Conservation (phyloP, 169 alveolate genomes). For the Cryptosporidium viatorum region DNA sequence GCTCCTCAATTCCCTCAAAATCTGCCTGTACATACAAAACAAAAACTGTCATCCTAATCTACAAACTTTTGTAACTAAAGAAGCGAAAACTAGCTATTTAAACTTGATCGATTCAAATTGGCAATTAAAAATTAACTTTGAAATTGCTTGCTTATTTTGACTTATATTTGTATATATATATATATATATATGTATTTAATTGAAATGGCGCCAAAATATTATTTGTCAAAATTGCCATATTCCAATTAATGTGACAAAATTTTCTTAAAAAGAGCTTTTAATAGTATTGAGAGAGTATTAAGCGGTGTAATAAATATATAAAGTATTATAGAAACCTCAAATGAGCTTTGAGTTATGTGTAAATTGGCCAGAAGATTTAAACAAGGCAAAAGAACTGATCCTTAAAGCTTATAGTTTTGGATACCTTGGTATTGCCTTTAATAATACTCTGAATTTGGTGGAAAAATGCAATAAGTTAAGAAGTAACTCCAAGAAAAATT, state of each 20-base stretch:
- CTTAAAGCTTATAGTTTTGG: constrained; percentile 50
- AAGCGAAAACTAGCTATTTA: background rate
- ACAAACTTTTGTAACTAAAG: background rate
- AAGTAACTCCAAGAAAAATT: background rate
- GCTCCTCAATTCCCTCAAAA: constrained; percentile 63
- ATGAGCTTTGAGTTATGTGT: constrained; percentile 71
- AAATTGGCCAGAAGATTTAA: constrained; percentile 48
- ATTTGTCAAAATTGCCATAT: constrained; percentile 7
- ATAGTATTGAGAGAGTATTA: background rate
- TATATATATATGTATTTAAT: no score
- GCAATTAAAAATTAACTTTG: no score
- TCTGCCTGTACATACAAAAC: constrained; percentile 69
- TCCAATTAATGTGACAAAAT: background rate
- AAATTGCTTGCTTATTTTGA: no score
- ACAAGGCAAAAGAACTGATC: constrained; percentile 10
- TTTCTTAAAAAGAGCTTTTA: background rate
- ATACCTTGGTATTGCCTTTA: constrained; percentile 62
- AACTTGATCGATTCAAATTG: background rate
- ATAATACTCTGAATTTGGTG: constrained; percentile 18
- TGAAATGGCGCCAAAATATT: background rate
- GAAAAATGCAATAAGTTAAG: constrained; percentile 41
- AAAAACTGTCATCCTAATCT: constrained; percentile 34
- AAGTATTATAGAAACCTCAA: background rate
- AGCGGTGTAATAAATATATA: background rate
- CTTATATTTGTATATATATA: no score